Evolutionary conservation across 495 filamentous ascomycete species (phyloP).

Genomic region (Podospora fimiseda): DNA sequence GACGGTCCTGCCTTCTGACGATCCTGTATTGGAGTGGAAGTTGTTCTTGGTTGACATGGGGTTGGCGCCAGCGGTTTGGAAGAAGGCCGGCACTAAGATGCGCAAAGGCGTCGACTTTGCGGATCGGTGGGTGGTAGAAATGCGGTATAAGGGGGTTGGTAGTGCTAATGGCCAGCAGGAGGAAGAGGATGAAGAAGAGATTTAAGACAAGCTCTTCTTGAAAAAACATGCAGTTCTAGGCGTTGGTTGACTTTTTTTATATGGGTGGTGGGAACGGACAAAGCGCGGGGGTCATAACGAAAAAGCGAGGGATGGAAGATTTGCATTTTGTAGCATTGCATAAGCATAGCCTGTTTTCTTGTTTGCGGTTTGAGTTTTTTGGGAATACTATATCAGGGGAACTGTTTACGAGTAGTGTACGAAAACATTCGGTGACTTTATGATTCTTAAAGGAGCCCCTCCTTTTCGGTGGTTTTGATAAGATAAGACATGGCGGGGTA

Average conservation of each 20-base stretch:
- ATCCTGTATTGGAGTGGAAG: constrained; percentile 51
- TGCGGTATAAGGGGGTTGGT: constrained; percentile 43
- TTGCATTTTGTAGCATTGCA: too few relatives aligned
- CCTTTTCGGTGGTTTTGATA: too few relatives aligned
- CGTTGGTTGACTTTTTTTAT: too few relatives aligned
- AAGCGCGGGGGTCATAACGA: neutral
- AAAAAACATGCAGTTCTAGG: too few relatives aligned
- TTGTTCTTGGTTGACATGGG: constrained; percentile 82
- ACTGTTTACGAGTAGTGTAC: too few relatives aligned
- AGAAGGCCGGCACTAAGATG: constrained; percentile 72
- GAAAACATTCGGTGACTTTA: too few relatives aligned
- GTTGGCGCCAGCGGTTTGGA: constrained; percentile 73
- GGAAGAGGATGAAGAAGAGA: constrained; percentile 6
- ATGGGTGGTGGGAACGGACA: neutral
- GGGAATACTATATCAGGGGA: too few relatives aligned
- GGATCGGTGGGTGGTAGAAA: constrained; percentile 69
- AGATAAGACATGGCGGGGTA: too few relatives aligned
- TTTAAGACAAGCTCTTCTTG: neutral
- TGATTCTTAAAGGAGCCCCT: too few relatives aligned
- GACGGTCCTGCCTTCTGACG: constrained; percentile 19
- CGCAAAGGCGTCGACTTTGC: constrained; percentile 81
- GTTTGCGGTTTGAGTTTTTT: too few relatives aligned
- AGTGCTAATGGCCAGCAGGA: constrained; percentile 16
- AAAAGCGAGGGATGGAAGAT: too few relatives aligned
- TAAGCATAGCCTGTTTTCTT: too few relatives aligned